Evolutionary conservation across 2,329 filamentous ascomycete genomes (phyloP).

Genomic region (Fusarium falciforme): DNA sequence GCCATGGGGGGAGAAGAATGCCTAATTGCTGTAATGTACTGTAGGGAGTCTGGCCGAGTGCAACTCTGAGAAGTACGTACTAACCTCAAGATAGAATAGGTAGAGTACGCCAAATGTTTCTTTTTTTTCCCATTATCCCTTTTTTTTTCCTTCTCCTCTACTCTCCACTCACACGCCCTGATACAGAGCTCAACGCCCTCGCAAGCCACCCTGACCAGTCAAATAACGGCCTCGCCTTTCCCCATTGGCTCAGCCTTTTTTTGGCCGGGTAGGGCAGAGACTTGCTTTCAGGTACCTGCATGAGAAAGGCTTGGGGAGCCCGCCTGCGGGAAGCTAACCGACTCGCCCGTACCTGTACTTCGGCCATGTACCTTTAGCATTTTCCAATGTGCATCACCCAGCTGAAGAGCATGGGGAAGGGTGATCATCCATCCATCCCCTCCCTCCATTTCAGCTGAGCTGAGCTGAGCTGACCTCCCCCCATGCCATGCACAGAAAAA

Average conservation of each 20-base stretch:
- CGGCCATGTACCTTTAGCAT: not conserved
- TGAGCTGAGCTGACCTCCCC: not conserved
- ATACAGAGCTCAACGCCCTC: not conserved
- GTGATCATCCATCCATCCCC: not conserved
- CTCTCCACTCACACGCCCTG: constrained; percentile 9
- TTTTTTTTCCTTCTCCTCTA: not conserved
- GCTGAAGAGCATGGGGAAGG: not conserved
- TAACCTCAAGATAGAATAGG: not conserved
- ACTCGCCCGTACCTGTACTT: constrained; percentile 24
- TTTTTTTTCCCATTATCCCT: not conserved
- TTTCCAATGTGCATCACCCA: not conserved
- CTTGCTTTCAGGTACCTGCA: constrained; percentile 33
- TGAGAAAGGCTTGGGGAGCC: constrained; percentile 22
- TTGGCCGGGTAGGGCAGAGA: constrained; percentile 25
- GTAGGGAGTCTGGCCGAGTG: constrained; percentile 11
- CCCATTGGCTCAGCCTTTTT: constrained; percentile 15
- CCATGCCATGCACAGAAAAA: not conserved
- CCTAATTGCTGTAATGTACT: not conserved
- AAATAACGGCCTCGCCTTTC: not conserved
- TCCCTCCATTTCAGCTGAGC: not conserved
- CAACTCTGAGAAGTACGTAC: constrained; percentile 10
- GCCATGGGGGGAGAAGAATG: not conserved
- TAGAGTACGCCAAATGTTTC: constrained; percentile 8
- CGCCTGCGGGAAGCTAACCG: constrained; percentile 37
- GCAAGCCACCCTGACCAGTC: constrained; percentile 19